Conservation (phyloP, 257 asterid species). For the Cynanchum wilfordii region DNA sequence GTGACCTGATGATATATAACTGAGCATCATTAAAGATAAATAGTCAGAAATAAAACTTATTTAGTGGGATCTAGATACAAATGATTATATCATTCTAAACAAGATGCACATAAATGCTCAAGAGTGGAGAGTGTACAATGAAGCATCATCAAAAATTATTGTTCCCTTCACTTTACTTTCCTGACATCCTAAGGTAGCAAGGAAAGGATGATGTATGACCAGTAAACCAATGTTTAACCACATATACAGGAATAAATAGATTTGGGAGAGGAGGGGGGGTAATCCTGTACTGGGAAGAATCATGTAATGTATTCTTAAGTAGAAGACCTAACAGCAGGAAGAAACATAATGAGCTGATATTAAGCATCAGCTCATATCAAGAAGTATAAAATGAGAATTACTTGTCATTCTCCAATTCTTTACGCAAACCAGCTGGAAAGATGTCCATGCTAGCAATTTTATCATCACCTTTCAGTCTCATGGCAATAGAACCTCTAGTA, state of each 20-base stretch:
- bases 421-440: slow-evolving; percentile 65
- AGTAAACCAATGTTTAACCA: background rate
- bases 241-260: background rate
- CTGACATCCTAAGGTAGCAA: background rate
- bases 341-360: background rate
- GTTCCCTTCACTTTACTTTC: background rate
- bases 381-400: slow-evolving; percentile 21
- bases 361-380: background rate
- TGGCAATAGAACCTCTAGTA: slow-evolving; percentile 90
- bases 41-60: background rate
- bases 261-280: too few species aligned
- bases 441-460: slow-evolving; percentile 94
- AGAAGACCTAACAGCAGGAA: background rate
- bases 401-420: slow-evolving; percentile 42
- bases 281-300: background rate
- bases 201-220: background rate
- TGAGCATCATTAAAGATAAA: background rate
- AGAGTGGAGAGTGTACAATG: background rate
- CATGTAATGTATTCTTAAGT: background rate
- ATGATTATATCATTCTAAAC: background rate
- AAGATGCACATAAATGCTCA: background rate
- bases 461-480: slow-evolving; percentile 82
- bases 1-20: too few species aligned
- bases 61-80: background rate
- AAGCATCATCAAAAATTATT: background rate